phyloP scores from a whole-genome alignment of 805 yeast genomes.

The Yarrowia alimentaria region DNA sequence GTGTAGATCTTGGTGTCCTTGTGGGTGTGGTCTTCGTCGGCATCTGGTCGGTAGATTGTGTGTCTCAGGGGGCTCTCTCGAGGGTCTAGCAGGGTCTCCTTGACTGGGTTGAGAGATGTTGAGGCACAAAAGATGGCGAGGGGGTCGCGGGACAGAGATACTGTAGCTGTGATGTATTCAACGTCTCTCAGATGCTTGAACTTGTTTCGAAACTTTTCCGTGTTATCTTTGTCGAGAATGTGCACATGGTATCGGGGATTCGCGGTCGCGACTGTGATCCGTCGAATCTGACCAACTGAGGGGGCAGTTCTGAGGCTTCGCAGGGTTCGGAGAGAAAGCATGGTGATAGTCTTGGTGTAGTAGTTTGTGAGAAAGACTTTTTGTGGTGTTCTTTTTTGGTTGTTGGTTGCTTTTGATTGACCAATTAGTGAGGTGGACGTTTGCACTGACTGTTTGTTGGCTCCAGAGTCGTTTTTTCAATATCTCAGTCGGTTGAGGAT shows the following conservation, averaged over 20 bases:
- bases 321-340: slow-evolving; percentile 13
- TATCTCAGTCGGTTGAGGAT: too few relatives aligned
- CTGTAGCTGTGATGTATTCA: slow-evolving; percentile 13
- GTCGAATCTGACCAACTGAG: neutral
- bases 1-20: slow-evolving; percentile 9
- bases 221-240: slow-evolving; percentile 31
- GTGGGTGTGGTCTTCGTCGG: slow-evolving; percentile 24
- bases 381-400: too few relatives aligned
- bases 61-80: slow-evolving; percentile 13
- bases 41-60: slow-evolving; percentile 32
- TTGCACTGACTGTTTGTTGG: too few relatives aligned
- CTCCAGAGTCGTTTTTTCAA: too few relatives aligned
- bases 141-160: slow-evolving; percentile 7
- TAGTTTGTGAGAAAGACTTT: too few relatives aligned
- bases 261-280: slow-evolving; percentile 16
- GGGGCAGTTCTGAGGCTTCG: neutral
- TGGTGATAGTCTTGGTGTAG: too few relatives aligned
- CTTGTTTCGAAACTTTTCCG: slow-evolving; percentile 28
- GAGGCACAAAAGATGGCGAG: slow-evolving; percentile 23
- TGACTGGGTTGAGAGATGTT: neutral
- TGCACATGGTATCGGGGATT: slow-evolving; percentile 28
- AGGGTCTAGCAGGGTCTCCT: slow-evolving; percentile 3
- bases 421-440: too few relatives aligned
- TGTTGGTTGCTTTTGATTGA: too few relatives aligned
- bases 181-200: slow-evolving; percentile 14